Evolutionary conservation across 208 protist species (phyloP).

Genomic region (Leishmania martiniquensis): DNA sequence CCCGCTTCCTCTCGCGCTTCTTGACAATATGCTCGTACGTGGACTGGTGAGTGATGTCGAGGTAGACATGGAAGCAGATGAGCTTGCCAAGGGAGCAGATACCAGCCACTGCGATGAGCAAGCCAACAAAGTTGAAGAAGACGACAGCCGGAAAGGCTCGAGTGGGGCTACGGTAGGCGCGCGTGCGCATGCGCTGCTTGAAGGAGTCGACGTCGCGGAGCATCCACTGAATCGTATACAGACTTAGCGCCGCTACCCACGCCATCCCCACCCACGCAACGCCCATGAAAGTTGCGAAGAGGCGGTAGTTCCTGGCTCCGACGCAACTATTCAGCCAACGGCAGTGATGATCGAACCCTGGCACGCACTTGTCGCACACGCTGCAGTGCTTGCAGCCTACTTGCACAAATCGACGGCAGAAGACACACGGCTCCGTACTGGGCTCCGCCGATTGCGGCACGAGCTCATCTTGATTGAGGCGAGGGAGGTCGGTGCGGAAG

Average conservation of each 20-base stretch:
- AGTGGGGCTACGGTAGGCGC: slow-evolving; percentile 54
- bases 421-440: slow-evolving; percentile 74
- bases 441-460: slow-evolving; percentile 34
- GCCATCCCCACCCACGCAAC: slow-evolving; percentile 63
- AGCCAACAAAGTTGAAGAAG: slow-evolving; percentile 65
- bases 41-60: slow-evolving; percentile 54
- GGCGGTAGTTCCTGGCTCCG: slow-evolving; percentile 76
- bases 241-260: slow-evolving; percentile 59
- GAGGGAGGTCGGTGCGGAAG: slow-evolving; percentile 60
- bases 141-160: slow-evolving; percentile 49
- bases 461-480: slow-evolving; percentile 57
- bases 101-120: slow-evolving; percentile 36
- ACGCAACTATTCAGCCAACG: slow-evolving; percentile 93
- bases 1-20: slow-evolving; percentile 66
- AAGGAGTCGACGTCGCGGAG: slow-evolving; percentile 51
- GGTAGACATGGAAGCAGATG: slow-evolving; percentile 79
- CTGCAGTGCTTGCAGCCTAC: slow-evolving; percentile 87
- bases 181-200: slow-evolving; percentile 40
- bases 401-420: slow-evolving; percentile 82
- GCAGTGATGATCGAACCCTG: slow-evolving; percentile 93
- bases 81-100: slow-evolving; percentile 64
- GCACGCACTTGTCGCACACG: slow-evolving; percentile 92
- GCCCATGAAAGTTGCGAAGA: slow-evolving; percentile 79
- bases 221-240: slow-evolving; percentile 59
- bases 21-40: slow-evolving; percentile 81